phyloP scores from a whole-genome alignment of 78 protist genomes.

The Salpingoeca rosetta region DNA sequence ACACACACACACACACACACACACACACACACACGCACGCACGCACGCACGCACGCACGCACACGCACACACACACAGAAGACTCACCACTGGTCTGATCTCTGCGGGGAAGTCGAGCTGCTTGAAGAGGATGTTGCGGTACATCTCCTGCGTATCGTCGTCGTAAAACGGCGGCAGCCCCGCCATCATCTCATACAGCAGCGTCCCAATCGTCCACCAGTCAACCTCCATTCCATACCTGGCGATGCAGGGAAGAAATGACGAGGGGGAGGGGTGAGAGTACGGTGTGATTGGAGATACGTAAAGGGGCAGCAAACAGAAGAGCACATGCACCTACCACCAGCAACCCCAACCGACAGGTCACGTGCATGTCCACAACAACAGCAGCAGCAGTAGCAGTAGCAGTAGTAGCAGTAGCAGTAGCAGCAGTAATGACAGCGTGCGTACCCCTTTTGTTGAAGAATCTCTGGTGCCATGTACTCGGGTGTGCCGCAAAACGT shows the following conservation, averaged over 20 bases:
- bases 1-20: conserved; percentile 5
- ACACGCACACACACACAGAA: too few relatives aligned
- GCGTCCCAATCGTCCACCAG: conserved; percentile 87
- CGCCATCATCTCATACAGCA: conserved; percentile 70
- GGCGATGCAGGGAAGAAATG: too few relatives aligned
- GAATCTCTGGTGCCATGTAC: conserved; percentile 75
- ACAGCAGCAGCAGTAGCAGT: too few relatives aligned
- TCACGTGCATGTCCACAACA: too few relatives aligned
- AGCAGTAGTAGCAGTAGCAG: too few relatives aligned
- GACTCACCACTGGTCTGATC: too few relatives aligned
- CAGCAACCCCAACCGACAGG: too few relatives aligned
- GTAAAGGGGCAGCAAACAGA: too few relatives aligned
- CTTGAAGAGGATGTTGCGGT: conserved; percentile 17
- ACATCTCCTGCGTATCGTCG: conserved; percentile 52
- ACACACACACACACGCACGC: neutral
- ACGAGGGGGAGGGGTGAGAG: too few relatives aligned
- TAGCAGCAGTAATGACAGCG: too few relatives aligned
- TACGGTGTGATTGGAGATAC: too few relatives aligned
- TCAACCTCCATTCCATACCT: conserved; percentile 70
- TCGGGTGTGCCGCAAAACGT: conserved; percentile 99
- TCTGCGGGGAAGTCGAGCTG: neutral
- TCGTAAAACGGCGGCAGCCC: conserved; percentile 78
- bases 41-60: neutral
- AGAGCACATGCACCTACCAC: too few relatives aligned
- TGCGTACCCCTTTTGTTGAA: conserved; percentile 68